These are phyloP conservation scores for Mortierella sp. DNA, from an alignment of 371 early-diverging fungal genomes.

Conservation along the genomic window DNA sequence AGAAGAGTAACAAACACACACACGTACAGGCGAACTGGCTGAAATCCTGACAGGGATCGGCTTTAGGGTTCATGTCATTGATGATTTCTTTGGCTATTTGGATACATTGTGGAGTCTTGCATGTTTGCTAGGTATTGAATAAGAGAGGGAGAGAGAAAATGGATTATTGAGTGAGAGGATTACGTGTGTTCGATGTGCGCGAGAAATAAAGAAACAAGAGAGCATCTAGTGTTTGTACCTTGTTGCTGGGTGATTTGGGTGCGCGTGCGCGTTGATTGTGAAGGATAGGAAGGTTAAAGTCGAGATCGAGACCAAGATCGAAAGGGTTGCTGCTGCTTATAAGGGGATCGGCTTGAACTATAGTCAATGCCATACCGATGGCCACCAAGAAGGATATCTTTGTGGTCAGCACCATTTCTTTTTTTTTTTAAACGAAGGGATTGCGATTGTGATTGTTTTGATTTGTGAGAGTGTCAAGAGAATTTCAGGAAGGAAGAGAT, in stretches of 20 bases:
- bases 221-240: neutral
- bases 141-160: too few relatives aligned
- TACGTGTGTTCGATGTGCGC: neutral
- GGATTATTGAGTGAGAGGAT: neutral
- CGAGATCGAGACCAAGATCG: neutral
- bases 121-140: slow-evolving; percentile 54
- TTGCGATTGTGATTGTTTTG: too few relatives aligned
- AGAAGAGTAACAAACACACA: neutral
- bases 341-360: neutral
- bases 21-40: slow-evolving; percentile 68
- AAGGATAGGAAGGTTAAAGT: neutral
- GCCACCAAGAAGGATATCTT: neutral
- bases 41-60: slow-evolving; percentile 71
- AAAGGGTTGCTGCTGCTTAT: neutral
- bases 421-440: neutral
- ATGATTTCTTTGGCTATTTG: slow-evolving; percentile 68
- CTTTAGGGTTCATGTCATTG: slow-evolving; percentile 60
- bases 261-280: neutral
- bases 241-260: neutral
- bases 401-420: neutral
- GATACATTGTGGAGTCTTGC: slow-evolving; percentile 70
- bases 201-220: neutral
- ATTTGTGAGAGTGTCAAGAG: too few relatives aligned
- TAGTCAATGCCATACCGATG: neutral
- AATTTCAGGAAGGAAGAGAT: too few relatives aligned